Evolutionary conservation across 2,329 filamentous ascomycete genomes (phyloP), one percentile per base, ranked within the genome.

Genomic region (Periglandula ipomoeae): DNA sequence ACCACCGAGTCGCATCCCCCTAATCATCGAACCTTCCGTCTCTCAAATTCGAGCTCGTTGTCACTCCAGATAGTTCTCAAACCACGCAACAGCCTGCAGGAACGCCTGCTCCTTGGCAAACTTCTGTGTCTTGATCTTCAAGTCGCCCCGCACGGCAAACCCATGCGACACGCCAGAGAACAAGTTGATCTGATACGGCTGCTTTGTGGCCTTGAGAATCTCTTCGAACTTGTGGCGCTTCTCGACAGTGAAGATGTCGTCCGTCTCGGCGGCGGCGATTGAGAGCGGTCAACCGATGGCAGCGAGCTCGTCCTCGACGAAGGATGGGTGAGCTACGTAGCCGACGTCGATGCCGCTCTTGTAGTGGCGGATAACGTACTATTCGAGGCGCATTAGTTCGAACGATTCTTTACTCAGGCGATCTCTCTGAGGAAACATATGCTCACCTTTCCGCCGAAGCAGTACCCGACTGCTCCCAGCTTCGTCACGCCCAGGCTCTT

Each of bases 41-140:
- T n/a, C n/a, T n/a, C n/a, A n/a, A 13, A 30, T 8, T 30, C 27
- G 6, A 30, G 27, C 27, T 30, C 27, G 27, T 13, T 15, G 2
- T 46, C 44, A 46, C 15, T 1, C 24, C 7, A 51, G 23, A 37
- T 49, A 39, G 11, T 82, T 72, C 48, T 85, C 76, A 59, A 91
- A 89, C 85, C 85, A 93, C 50, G 73, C 66, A 46, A 89, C 75
- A 23, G 86, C 85, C 72, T 91, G 87, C 55, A 76, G 67, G 63
- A 90, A 90, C 1, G 87, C 86, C 62, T 82, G 76, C 68, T 91
- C 85, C 73, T 90, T 90, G 27, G 82, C 85, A 61, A 81, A 90
- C 65, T 75, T 80, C 59, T 78, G 67, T 49, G 59, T 55, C 19
- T 68, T 67, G 50, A 74, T 67, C 3, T 67, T 68, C 24, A 75